Conservation (phyloP, 2,329 filamentous ascomycete genomes). For the Neonectria faginata region DNA sequence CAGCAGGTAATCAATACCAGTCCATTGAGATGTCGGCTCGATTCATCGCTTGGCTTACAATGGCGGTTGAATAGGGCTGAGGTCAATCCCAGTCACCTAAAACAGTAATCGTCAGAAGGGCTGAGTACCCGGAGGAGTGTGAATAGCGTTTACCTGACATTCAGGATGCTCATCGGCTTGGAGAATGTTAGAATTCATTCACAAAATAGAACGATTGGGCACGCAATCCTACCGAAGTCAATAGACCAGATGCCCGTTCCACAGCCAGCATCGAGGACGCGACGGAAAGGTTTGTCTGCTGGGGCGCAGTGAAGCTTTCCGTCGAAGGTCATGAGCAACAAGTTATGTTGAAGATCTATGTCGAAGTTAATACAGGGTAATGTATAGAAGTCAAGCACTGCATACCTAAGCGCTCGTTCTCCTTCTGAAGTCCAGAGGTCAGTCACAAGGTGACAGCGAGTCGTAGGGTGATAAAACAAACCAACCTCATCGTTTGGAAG, state of each 20-base stretch:
- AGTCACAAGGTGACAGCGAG: not conserved
- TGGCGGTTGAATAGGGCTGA: conserved; percentile 30
- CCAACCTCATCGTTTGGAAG: conserved; percentile 33
- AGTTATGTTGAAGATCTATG: conserved; percentile 32
- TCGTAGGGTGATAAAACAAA: not conserved
- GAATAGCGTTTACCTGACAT: conserved; percentile 13
- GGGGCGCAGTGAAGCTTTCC: conserved; percentile 21
- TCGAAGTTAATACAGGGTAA: not conserved
- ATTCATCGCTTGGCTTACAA: not conserved
- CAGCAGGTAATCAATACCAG: not conserved
- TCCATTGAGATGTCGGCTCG: not conserved
- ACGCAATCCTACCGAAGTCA: conserved; percentile 23
- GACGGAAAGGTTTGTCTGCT: not conserved
- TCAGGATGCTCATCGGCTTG: conserved; percentile 32
- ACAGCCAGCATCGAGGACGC: conserved; percentile 26
- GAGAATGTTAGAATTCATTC: not conserved
- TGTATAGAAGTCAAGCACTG: no score
- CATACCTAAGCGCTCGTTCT: conserved; percentile 32
- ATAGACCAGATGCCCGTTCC: conserved; percentile 35
- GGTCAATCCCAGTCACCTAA: conserved; percentile 30
- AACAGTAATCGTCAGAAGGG: not conserved
- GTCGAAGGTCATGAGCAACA: conserved; percentile 28
- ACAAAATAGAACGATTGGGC: not conserved
- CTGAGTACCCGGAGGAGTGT: fast-evolving
- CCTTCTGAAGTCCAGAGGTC: not conserved